Conservation (phyloP, 768 basidiomycete species). For the Megacollybia marginata region DNA sequence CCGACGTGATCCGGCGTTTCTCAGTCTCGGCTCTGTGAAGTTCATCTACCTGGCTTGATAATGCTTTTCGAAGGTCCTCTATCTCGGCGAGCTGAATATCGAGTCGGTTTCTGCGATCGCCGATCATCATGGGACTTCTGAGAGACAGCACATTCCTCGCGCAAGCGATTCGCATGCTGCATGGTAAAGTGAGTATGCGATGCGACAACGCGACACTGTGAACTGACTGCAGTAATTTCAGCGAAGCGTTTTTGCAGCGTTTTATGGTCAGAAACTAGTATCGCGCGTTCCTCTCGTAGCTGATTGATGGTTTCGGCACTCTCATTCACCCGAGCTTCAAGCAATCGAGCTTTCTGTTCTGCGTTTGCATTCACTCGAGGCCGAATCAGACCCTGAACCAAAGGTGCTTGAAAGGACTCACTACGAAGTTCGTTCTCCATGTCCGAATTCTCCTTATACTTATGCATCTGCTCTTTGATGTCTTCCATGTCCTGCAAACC, state of each 20-base stretch:
- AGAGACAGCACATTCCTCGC: slow-evolving; percentile 50
- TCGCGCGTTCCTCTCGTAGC: slow-evolving; percentile 68
- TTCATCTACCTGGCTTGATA: slow-evolving; percentile 52
- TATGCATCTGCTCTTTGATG: slow-evolving; percentile 59
- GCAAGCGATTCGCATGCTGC: slow-evolving; percentile 55
- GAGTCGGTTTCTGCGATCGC: slow-evolving; percentile 64
- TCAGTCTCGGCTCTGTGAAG: slow-evolving; percentile 60
- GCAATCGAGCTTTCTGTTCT: slow-evolving; percentile 66
- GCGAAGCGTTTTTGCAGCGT: slow-evolving; percentile 61
- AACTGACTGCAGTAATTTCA: slow-evolving; percentile 58
- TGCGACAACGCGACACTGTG: not conserved
- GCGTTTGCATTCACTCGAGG: slow-evolving; percentile 50
- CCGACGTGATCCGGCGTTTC: slow-evolving; percentile 50
- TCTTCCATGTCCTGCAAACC: slow-evolving; percentile 69
- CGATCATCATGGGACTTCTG: slow-evolving; percentile 66
- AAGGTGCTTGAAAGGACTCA: slow-evolving; percentile 19
- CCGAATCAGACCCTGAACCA: not conserved
- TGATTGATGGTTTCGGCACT: slow-evolving; percentile 67
- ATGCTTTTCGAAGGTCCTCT: slow-evolving; percentile 63
- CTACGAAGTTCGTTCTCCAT: slow-evolving; percentile 71
- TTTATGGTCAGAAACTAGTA: slow-evolving; percentile 65
- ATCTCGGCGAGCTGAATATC: slow-evolving; percentile 68
- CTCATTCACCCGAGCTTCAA: slow-evolving; percentile 61
- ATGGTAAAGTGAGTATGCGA: not conserved
- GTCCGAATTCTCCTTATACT: slow-evolving; percentile 65